Evolutionary conservation across 768 basidiomycete genomes (phyloP).

Genomic region (Lactifluus echinatus): DNA sequence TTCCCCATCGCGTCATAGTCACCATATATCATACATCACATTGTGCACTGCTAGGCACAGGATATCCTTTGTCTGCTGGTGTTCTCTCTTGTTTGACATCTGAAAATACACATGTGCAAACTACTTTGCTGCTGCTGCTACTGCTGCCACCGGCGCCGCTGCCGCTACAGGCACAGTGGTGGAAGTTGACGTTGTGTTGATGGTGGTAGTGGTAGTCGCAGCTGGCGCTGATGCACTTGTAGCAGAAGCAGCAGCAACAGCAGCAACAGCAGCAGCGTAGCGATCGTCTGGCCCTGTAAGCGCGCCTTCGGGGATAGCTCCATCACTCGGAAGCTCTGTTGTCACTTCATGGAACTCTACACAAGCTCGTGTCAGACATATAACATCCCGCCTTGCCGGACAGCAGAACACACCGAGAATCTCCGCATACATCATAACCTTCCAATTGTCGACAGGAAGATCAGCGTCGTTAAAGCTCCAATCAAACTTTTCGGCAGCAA

Average conservation of each 20-base stretch:
- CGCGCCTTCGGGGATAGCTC: conserved; percentile 48
- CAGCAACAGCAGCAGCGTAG: background rate
- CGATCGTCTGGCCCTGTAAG: conserved; percentile 51
- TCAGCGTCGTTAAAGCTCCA: conserved; percentile 99
- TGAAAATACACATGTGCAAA: background rate
- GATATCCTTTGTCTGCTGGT: background rate
- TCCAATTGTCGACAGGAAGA: conserved; percentile 97
- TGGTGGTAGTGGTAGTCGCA: background rate
- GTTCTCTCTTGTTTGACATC: background rate
- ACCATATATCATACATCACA: conserved; percentile 1
- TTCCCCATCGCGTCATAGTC: background rate
- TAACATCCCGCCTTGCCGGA: background rate
- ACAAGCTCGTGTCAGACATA: background rate
- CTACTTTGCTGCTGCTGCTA: background rate
- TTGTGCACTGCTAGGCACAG: background rate
- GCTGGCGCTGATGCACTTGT: background rate
- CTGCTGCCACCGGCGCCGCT: background rate
- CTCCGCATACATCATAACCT: conserved; percentile 99
- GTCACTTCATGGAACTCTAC: conserved; percentile 76
- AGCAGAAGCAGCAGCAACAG: background rate
- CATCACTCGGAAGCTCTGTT: conserved; percentile 36
- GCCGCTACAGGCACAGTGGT: background rate
- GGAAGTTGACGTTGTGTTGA: background rate
- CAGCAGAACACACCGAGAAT: conserved; percentile 63
- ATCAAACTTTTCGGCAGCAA: conserved; percentile 89